Conservation (phyloP, 2,329 filamentous ascomycete species). For the Trichoderma arundinaceum region DNA sequence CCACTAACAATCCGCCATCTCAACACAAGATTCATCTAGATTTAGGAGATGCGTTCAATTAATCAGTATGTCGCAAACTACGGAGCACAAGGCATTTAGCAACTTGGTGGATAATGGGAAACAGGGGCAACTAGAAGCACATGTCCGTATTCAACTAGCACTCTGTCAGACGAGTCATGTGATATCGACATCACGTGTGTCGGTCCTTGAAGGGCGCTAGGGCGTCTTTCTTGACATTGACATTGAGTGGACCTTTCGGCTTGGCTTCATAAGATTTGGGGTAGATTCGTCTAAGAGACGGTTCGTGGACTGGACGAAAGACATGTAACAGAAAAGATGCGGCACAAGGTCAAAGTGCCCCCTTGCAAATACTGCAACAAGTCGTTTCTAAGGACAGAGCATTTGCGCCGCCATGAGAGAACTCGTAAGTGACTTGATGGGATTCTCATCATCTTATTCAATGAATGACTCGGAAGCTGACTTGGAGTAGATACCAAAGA, state of each 20-base stretch:
- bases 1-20: too few relatives aligned
- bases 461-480: not conserved
- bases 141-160: too few relatives aligned
- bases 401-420: slow-evolving; percentile 25
- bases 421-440: not conserved
- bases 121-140: too few relatives aligned
- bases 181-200: not conserved
- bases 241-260: slow-evolving; percentile 3
- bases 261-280: slow-evolving; percentile 3
- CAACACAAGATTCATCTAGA: too few relatives aligned
- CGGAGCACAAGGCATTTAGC: too few relatives aligned
- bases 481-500: slow-evolving; percentile 24
- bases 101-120: too few relatives aligned
- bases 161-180: too few relatives aligned
- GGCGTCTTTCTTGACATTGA: not conserved
- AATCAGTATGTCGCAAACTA: too few relatives aligned
- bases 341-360: slow-evolving; percentile 26
- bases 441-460: not conserved
- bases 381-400: slow-evolving; percentile 20
- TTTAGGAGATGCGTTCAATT: too few relatives aligned
- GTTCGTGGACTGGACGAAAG: not conserved
- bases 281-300: slow-evolving; percentile 16
- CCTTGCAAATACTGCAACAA: slow-evolving; percentile 24
- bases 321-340: slow-evolving; percentile 15
- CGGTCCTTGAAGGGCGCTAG: not conserved